phyloP scores from a whole-genome alignment of 495 filamentous ascomycete genomes.

The Sphaerosporella brunnea region DNA sequence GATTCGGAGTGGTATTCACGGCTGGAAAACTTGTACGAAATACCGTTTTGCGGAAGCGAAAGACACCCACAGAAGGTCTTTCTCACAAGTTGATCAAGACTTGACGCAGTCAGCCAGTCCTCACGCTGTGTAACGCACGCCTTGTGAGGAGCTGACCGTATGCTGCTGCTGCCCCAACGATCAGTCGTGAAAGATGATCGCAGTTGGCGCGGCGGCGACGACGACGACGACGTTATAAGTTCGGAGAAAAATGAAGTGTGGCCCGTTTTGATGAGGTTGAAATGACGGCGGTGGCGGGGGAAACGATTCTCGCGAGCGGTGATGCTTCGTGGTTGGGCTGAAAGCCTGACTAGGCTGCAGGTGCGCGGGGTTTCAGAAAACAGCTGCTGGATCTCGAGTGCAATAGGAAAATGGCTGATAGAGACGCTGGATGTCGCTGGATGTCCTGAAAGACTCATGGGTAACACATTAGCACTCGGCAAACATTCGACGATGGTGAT shows the following conservation, averaged over 20 bases:
- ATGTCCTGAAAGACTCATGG: slow-evolving; percentile 3
- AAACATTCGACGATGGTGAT: neutral
- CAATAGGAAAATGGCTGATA: neutral
- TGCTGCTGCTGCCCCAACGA: slow-evolving; percentile 1
- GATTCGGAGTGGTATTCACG: neutral
- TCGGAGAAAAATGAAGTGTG: neutral
- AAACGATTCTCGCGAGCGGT: neutral
- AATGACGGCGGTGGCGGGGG: too few species aligned
- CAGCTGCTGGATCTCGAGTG: neutral
- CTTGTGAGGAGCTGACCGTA: slow-evolving; percentile 2
- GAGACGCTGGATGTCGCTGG: neutral
- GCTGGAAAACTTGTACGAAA: neutral
- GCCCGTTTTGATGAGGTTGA: neutral
- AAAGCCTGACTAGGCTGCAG: neutral
- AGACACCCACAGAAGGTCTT: slow-evolving; percentile 1
- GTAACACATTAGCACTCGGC: slow-evolving; percentile 3
- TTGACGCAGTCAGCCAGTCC: neutral
- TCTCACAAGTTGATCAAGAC: neutral
- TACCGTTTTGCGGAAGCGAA: neutral
- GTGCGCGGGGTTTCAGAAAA: neutral
- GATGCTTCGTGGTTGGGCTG: neutral
- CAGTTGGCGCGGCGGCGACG: neutral
- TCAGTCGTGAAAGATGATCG: neutral
- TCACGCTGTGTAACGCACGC: slow-evolving; percentile 1
- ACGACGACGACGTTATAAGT: neutral